Evolutionary conservation across 2,329 filamentous ascomycete species (phyloP), one percentile per base, ranked within the genome.

Genomic region (Fusarium secorum): DNA sequence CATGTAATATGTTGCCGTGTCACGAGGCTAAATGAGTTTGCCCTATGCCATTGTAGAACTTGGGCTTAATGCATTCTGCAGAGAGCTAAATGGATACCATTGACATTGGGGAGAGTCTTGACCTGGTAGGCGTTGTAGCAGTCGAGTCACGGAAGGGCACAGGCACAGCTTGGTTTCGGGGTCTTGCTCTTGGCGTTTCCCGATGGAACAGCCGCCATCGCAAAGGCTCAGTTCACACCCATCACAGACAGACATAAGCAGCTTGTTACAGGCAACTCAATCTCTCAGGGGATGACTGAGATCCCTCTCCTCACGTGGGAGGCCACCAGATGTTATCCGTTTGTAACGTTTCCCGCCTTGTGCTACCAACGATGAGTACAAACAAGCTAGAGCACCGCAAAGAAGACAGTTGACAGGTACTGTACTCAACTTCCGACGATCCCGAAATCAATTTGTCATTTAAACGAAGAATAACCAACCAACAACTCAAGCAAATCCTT

Each of bases 361-460:
- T 28, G 14, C 13, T 1, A 52, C 32, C 18, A n/a, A 20, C 30
- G 10, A 36, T 11, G 18, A 1, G 0, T 3, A 9, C 22, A 26
- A 13, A 1, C 17, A 1, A 4, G 18, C 33, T 0, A 35, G 11
- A 26, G 18, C 17, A 13, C 26, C 2, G 5, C 18, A 3, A 18
- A 13, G 15, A 7, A 33, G 1, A 10, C 54, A 46, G 6, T 26
- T 33, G 22, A 17, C 8, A 32, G 2, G 1, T 3, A 1, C 20
- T 59, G n/a, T 33, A 26, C 33, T 35, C 17, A 17, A 20, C 11
- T 26, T 17, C 26, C 30, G 24, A 36, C 1, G 11, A 26, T n/a
- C 11, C 46, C 22, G 24, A 28, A 54, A 54, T 17, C 7, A 30
- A 42, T 18, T n/a, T 26, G 5, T 20, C 18, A 28, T 33, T 20